phyloP scores from a whole-genome alignment of 2,329 filamentous ascomycete genomes.

The Epichloe elymi region DNA sequence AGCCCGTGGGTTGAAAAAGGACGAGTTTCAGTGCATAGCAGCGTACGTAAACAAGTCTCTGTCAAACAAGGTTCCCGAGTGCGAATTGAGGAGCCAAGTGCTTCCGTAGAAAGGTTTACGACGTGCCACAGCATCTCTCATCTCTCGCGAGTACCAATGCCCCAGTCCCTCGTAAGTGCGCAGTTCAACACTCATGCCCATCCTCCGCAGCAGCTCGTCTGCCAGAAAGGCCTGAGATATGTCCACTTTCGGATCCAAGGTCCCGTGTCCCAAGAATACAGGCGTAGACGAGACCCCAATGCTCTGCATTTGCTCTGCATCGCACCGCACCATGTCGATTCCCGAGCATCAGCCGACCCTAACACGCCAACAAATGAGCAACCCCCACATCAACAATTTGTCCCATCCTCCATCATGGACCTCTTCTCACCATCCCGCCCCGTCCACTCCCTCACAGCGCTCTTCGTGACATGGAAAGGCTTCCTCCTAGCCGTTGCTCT shows the following conservation, averaged over 20 bases:
- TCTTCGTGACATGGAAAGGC: slow-evolving; percentile 54
- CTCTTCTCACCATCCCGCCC: slow-evolving; percentile 1
- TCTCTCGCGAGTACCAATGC: slow-evolving; percentile 31
- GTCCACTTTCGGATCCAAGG: slow-evolving; percentile 28
- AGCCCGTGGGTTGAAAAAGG: too few relatives aligned
- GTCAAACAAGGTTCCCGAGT: too few relatives aligned
- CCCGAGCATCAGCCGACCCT: too few relatives aligned
- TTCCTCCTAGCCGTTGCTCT: slow-evolving; percentile 50
- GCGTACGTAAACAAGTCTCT: too few relatives aligned
- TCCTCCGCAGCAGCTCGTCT: slow-evolving; percentile 16
- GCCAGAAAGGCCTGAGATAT: slow-evolving; percentile 22
- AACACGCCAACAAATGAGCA: neutral
- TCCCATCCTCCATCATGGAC: neutral
- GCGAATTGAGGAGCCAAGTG: neutral
- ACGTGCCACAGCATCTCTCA: slow-evolving; percentile 29
- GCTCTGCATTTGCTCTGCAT: too few relatives aligned
- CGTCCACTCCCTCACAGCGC: slow-evolving; percentile 8
- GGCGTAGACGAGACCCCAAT: slow-evolving; percentile 21
- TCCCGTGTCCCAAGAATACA: slow-evolving; percentile 33
- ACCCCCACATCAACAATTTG: neutral
- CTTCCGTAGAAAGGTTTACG: slow-evolving; percentile 15
- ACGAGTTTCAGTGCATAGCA: too few relatives aligned
- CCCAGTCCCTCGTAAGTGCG: slow-evolving; percentile 26
- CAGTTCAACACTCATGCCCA: slow-evolving; percentile 24
- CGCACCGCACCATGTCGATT: too few relatives aligned